Conservation (phyloP, 306 rosid genomes). For the Astragalus glycyphyllos region DNA sequence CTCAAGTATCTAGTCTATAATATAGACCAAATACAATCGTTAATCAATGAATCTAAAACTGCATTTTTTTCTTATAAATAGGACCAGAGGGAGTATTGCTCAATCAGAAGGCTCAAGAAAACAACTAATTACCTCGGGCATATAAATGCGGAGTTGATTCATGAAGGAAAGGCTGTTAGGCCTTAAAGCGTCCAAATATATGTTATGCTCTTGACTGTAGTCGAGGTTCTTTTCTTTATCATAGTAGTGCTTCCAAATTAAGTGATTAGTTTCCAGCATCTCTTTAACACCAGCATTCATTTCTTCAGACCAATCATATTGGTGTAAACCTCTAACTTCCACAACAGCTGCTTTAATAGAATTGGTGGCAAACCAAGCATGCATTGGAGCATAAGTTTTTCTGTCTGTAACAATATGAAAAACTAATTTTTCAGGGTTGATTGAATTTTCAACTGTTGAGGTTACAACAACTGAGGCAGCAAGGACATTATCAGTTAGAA, state of each 20-base stretch:
- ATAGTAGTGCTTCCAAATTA: conserved; percentile 69
- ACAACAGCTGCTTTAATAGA: conserved; percentile 66
- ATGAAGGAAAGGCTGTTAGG: conserved; percentile 79
- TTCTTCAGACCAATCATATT: conserved; percentile 87
- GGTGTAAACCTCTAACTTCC: conserved; percentile 92
- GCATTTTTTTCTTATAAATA: no score
- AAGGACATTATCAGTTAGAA: conserved; percentile 83
- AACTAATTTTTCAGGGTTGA: conserved; percentile 71
- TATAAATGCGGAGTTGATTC: conserved; percentile 84
- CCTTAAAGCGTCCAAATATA: conserved; percentile 59
- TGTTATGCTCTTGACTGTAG: conserved; percentile 51
- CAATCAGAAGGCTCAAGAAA: conserved; percentile 38
- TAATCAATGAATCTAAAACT: no score
- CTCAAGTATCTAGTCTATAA: no score
- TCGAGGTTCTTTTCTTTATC: conserved; percentile 55
- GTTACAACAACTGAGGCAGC: conserved; percentile 91
- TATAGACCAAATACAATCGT: no score
- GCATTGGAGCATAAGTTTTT: conserved; percentile 90
- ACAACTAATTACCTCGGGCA: conserved; percentile 70
- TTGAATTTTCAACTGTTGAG: conserved; percentile 69
- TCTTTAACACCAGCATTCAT: conserved; percentile 75
- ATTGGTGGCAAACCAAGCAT: conserved; percentile 94
- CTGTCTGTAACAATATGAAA: conserved; percentile 89
- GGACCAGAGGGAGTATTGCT: no score
- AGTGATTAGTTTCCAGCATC: conserved; percentile 76